phyloP scores from a whole-genome alignment of 2,329 filamentous ascomycete species.

The Rachicladosporium sp. region DNA sequence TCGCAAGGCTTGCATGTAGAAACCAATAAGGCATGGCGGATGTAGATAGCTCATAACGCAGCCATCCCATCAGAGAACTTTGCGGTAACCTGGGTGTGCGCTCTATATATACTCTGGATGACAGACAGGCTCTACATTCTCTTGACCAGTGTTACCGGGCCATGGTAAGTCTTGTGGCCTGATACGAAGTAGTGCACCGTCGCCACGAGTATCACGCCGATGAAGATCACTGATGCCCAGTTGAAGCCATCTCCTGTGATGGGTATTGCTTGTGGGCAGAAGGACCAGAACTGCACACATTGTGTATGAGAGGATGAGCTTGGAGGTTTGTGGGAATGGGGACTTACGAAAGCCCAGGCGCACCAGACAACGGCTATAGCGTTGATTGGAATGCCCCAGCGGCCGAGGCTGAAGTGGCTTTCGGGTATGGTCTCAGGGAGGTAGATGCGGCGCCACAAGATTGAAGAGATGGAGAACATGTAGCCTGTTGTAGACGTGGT shows the following conservation, averaged over 20 bases:
- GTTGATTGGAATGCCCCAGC: slow-evolving; percentile 12
- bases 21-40: no score
- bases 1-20: no score
- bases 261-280: slow-evolving; percentile 7
- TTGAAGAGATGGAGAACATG: slow-evolving; percentile 13
- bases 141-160: slow-evolving; percentile 9
- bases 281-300: slow-evolving; percentile 1
- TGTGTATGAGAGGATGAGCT: neutral
- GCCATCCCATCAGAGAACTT: no score
- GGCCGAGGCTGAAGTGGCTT: slow-evolving; percentile 7
- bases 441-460: slow-evolving; percentile 14
- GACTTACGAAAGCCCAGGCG: slow-evolving; percentile 9
- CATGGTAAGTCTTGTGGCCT: slow-evolving; percentile 9
- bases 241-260: slow-evolving; percentile 10
- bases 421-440: slow-evolving; percentile 8
- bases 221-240: slow-evolving; percentile 12
- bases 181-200: slow-evolving; percentile 7
- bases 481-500: no score
- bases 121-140: slow-evolving; percentile 1
- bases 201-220: slow-evolving; percentile 5
- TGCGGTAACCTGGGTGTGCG: no score
- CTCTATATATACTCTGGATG: no score
- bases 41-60: no score
- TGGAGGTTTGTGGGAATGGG: neutral
- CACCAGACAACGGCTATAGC: slow-evolving; percentile 9